These are phyloP conservation scores for Cubamyces sp. DNA, from an alignment of 768 basidiomycete species.

Conservation along the genomic window DNA sequence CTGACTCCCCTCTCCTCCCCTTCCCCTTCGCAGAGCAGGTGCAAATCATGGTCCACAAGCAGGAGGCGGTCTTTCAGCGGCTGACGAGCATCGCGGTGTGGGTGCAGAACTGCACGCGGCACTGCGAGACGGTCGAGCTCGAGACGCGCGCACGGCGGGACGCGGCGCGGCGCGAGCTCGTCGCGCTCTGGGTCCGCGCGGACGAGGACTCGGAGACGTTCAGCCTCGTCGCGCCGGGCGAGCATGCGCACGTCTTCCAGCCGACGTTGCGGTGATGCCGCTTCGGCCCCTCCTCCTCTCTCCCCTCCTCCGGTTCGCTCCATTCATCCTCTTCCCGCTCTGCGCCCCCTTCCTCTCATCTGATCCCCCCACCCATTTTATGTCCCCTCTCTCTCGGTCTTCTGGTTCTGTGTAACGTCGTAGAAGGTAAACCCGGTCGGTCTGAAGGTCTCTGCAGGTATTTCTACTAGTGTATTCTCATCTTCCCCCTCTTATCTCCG, in stretches of 20 bases:
- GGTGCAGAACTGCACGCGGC: conserved; percentile 28
- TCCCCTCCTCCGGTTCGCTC: no score
- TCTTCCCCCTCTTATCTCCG: neutral
- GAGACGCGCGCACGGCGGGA: conserved; percentile 21
- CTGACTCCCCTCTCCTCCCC: neutral
- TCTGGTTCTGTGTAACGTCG: no score
- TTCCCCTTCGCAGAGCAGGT: conserved; percentile 19
- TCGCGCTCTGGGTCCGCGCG: conserved; percentile 27
- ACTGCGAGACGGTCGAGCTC: conserved; percentile 29
- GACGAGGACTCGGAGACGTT: conserved; percentile 21
- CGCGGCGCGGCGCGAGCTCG: conserved; percentile 24
- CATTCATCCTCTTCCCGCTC: no score
- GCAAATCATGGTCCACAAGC: conserved; percentile 28
- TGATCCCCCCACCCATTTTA: no score
- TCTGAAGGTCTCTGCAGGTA: no score
- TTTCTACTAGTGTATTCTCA: neutral
- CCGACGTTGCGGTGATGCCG: neutral
- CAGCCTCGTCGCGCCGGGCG: conserved; percentile 15
- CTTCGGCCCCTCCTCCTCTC: no score
- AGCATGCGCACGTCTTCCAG: conserved; percentile 17
- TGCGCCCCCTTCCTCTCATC: no score
- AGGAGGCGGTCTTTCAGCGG: conserved; percentile 25
- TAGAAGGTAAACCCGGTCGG: no score
- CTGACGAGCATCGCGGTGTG: conserved; percentile 28
- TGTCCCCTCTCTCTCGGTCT: no score